Evolutionary conservation across 306 rosid species (phyloP).

Genomic region (Mimosa pudica): DNA sequence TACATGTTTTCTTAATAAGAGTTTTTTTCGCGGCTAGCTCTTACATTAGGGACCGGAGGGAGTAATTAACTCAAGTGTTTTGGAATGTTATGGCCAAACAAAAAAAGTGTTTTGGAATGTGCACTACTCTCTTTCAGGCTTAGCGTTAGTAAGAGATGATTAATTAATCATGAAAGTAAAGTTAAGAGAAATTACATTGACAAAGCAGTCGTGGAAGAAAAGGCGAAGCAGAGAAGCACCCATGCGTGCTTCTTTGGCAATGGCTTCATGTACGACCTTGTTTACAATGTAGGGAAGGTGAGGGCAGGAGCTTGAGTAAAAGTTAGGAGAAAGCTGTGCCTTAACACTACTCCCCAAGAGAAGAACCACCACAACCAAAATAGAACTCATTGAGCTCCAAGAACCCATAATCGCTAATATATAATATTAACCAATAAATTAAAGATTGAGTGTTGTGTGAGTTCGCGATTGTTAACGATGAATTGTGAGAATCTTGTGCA

Average conservation of each 20-base stretch:
- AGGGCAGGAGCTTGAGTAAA: constrained; percentile 68
- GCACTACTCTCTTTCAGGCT: too few relatives aligned
- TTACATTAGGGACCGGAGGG: too few relatives aligned
- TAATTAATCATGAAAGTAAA: neutral
- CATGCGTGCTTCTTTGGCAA: constrained; percentile 74
- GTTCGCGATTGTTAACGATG: neutral
- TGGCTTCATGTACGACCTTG: constrained; percentile 54
- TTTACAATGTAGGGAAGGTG: constrained; percentile 56
- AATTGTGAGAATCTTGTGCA: neutral
- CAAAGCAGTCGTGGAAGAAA: constrained; percentile 90
- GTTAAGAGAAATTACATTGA: constrained; percentile 57
- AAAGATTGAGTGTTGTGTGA: neutral
- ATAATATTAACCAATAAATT: neutral
- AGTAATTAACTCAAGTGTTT: too few relatives aligned
- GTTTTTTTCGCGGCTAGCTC: too few relatives aligned
- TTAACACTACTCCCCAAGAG: constrained; percentile 34
- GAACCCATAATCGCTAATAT: constrained; percentile 34
- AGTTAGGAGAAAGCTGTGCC: constrained; percentile 60
- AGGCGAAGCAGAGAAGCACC: constrained; percentile 96
- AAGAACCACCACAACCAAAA: constrained; percentile 36
- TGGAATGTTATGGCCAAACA: too few relatives aligned
- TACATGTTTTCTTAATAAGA: too few relatives aligned
- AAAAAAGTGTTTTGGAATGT: too few relatives aligned
- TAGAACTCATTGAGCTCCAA: constrained; percentile 36
- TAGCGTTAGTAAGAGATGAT: neutral